Evolutionary conservation across 208 protist genomes (phyloP), one percentile per base, ranked within the genome.

Genomic region (Crithidia expoeki): DNA sequence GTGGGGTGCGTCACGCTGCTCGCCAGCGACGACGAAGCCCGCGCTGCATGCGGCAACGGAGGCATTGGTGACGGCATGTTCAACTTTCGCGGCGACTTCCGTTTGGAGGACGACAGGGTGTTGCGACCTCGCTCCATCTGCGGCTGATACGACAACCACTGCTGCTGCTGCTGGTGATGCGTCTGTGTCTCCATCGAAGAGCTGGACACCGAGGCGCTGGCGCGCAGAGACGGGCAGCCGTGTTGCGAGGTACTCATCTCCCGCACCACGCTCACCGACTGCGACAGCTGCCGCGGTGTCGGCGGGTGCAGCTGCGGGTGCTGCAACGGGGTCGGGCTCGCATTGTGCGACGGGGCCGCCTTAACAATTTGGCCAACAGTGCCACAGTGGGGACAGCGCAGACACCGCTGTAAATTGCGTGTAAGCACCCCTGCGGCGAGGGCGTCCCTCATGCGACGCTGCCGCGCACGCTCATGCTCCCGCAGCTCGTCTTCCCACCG

Each of bases 381-480:
- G 2, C 72, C 56, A 27, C 72, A 77, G 46, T 72, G 57, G 0
- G 72, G 72, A 40, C 72, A 77, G 58, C 64, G 72, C 47, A 77
- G 57, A 50, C 57, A 67, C 19, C 72, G 30, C 65, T 68, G 72
- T 38, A 63, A 21, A 19, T 61, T 42, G 42, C 65, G 49, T 28
- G 64, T 71, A 11, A 72, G 72, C 23, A 63, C 38, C 17, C 72
- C 64, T 0, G 72, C 64, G 11, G 58, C 56, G 11, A 72, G 38
- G 16, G 61, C 72, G 14, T 52, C 55, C 17, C 10, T 28, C 21
- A 67, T 50, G 42, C 50, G 64, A 9, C 49, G 47, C 60, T 66
- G 62, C 16, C 58, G 61, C 23, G 42, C 49, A 19, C 36, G 30
- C 27, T 58, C 46, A 12, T 55, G 63, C 30, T 63, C 47, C 49